Conservation (phyloP, 1,284 basidiomycete species). For the Sporisorium reilianum region DNA sequence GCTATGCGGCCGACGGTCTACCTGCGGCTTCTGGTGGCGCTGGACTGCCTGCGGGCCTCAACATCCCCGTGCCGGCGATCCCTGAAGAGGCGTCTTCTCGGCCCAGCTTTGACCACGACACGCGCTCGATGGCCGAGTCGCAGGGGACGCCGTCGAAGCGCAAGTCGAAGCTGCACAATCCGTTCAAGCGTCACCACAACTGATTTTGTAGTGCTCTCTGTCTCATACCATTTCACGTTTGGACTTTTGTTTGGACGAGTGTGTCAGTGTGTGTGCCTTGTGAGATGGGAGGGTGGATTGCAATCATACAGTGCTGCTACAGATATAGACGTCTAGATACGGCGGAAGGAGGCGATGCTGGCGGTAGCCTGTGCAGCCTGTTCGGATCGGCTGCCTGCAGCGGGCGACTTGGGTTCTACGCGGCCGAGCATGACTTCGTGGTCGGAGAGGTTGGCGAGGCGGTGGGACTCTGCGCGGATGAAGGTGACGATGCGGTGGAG, state of each 20-base stretch:
- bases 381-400: conserved; percentile 20
- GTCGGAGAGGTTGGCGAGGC: conserved; percentile 81
- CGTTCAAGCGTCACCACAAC: conserved; percentile 56
- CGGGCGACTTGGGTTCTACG: conserved; percentile 10
- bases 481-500: conserved; percentile 83
- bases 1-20: conserved; percentile 30
- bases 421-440: conserved; percentile 74
- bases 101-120: conserved; percentile 33
- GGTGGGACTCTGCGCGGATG: conserved; percentile 79
- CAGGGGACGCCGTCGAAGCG: conserved; percentile 45
- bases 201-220: background rate
- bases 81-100: conserved; percentile 22
- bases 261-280: background rate
- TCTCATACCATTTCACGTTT: background rate
- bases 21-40: conserved; percentile 16
- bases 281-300: background rate
- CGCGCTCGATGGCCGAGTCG: conserved; percentile 41
- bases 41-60: conserved; percentile 16
- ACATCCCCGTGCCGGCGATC: conserved; percentile 37
- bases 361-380: conserved; percentile 24
- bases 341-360: conserved; percentile 49
- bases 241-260: background rate
- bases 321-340: conserved; percentile 17
- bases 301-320: background rate
- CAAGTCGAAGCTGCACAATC: conserved; percentile 55